Evolutionary conservation across 1,284 basidiomycete genomes (phyloP), one percentile per base, ranked within the genome.

Genomic region (Malassezia obtusa): DNA sequence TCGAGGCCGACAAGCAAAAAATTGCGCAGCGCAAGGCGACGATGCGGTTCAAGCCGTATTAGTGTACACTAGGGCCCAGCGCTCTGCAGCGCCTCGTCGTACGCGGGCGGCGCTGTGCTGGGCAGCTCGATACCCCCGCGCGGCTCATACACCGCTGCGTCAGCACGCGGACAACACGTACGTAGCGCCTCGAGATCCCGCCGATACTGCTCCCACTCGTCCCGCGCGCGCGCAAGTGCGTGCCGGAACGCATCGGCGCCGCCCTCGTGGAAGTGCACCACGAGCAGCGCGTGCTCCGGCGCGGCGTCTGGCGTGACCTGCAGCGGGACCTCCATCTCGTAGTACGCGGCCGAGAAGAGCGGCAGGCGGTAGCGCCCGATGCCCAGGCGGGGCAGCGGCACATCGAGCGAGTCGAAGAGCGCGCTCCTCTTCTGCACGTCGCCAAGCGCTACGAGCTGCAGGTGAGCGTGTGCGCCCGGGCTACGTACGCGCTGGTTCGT

Each of bases 1-100:
- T 73, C 60, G 64, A 69, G 45, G 56, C 50, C 33, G 71, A 73
- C 58, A 65, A 60, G 53, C 38, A 56, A 15, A 68, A 67, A 37
- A 64, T 73, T 9, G 63, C 57, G n/a, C 51, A 59, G 25, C 60
- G 71, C 55, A 70, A 71, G 57, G 62, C 58, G 1, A 52, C 55
- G 1, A 50, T 69, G 12, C 45, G 65, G 26, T 73, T 71, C 46
- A 70, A 64, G 54, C 71, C 71, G 40, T 73, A 54, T 48, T 50
- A 30, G 30, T 30, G 22, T 45, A 30, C 32, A 48, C 45, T 48
- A 49, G 12, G 17, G 2, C 36, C 10, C 25, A 4, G 28, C 8
- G 14, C 11, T 19, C 15, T 36, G 9, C 25, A n/a, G 17, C 30
- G 22, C 32, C 12, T 46, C 31, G 12, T 46, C 45, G 45, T 46